phyloP scores from a whole-genome alignment of 1,284 basidiomycete species.

The Vanrija sp. region DNA sequence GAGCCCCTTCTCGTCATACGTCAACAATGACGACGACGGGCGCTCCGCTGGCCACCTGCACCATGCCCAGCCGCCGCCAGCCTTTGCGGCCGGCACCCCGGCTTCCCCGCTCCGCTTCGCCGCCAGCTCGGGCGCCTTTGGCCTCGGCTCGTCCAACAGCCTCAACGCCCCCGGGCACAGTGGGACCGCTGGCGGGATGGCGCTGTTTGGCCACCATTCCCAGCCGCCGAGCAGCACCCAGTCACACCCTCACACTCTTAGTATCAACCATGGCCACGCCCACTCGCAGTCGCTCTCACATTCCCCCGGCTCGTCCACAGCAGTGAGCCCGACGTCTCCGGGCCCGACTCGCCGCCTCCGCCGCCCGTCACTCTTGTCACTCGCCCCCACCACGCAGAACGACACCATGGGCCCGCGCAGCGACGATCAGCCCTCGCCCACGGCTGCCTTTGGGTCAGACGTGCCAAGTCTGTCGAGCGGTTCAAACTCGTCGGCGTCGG shows the following conservation, averaged over 20 bases:
- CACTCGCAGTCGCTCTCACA: neutral
- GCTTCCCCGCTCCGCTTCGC: conserved; percentile 25
- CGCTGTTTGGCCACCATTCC: neutral
- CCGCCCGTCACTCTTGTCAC: conserved; percentile 34
- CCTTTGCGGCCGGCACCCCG: neutral
- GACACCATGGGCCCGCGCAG: no score
- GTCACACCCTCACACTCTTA: neutral
- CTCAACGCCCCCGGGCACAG: no score
- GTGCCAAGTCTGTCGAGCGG: neutral
- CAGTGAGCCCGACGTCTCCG: neutral
- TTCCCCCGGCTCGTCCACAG: neutral
- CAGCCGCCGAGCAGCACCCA: neutral
- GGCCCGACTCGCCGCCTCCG: conserved; percentile 19
- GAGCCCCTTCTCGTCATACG: no score
- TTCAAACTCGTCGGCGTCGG: no score
- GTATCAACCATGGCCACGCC: conserved; percentile 1
- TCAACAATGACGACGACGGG: no score
- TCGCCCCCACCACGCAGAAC: neutral
- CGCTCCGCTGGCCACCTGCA: no score
- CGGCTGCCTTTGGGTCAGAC: no score
- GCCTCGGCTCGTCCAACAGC: conserved; percentile 20
- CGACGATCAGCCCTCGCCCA: no score
- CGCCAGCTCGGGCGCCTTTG: conserved; percentile 33
- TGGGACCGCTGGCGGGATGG: no score
- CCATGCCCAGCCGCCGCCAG: no score